Evolutionary conservation across 2,329 filamentous ascomycete genomes (phyloP), one percentile per base, ranked within the genome.

Genomic region (Aspergillaceae sp.): DNA sequence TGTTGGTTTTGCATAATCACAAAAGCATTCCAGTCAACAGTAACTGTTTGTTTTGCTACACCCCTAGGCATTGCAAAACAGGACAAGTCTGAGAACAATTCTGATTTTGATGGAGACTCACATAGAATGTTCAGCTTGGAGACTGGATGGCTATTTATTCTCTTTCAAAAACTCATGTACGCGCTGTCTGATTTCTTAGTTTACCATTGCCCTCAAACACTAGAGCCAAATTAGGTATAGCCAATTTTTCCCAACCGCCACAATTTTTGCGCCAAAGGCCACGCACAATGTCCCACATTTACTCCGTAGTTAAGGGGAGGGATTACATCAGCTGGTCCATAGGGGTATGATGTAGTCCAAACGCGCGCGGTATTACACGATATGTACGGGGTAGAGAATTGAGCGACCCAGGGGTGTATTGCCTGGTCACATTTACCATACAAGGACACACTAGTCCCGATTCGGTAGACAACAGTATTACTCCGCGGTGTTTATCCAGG

Each of bases 1-100:
- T 28, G 41, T 50, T 7, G 42, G 11, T 11, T 50, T 29, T 5
- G 7, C 10, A 40, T 44, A 36, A 42, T 51, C 8, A 47, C 26
- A 40, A 54, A 48, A 34, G 29, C 27, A 32, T 49, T 43, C 42
- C 52, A 35, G 48, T 46, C 11, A 47, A 50, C 29, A 32, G 50
- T 37, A 28, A n/a, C 34, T 35, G 34, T 11, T 37, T 48, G 27
- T 33, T 44, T 42, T 33, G 28, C 30, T 41, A 11, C 9, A 35
- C 34, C 34, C 34, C 34, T 19, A 29, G 38, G n/a, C 40, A 42
- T 42, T 33, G 29, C 8, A n/a, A 30, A 11, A 42, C 40, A 30
- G 29, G 19, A 32, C 9, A 33, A 29, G 27, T 4, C 27, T 42
- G 29, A 34, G 33, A 34, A n/a, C 5, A 9, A 34, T 34, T 34